These are phyloP conservation scores for Thuja plicata DNA, from an alignment of 83 land plant species.

Conservation along the genomic window DNA sequence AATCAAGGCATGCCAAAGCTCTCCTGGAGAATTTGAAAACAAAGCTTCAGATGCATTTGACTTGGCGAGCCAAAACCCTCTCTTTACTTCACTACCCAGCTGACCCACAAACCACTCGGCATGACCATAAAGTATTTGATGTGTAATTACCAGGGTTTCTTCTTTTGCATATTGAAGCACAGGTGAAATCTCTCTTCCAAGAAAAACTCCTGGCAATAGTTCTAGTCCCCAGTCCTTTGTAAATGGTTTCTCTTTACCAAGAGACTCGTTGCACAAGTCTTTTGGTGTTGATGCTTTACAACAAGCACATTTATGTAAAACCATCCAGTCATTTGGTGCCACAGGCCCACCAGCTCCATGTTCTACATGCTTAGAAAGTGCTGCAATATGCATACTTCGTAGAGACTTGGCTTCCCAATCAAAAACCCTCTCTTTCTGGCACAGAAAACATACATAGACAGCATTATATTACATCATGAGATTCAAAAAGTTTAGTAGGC, in stretches of 20 bases:
- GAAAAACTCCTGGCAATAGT: slow-evolving; percentile 33
- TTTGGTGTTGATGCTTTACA: slow-evolving; percentile 7
- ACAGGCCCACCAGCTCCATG: slow-evolving; percentile 40
- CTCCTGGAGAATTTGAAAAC: slow-evolving; percentile 33
- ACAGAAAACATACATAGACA: not conserved
- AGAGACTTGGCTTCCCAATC: slow-evolving; percentile 36
- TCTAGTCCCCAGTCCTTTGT: slow-evolving; percentile 32
- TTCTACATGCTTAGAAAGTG: slow-evolving; percentile 21
- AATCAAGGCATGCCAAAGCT: slow-evolving; percentile 39
- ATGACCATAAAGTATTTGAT: slow-evolving; percentile 42
- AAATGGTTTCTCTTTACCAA: slow-evolving; percentile 15
- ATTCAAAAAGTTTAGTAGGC: not conserved
- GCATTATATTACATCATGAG: not conserved
- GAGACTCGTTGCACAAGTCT: slow-evolving; percentile 10
- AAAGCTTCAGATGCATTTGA: slow-evolving; percentile 39
- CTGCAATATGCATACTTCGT: slow-evolving; percentile 13
- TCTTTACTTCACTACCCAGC: slow-evolving; percentile 35
- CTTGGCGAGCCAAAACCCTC: slow-evolving; percentile 39
- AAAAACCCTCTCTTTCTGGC: slow-evolving; percentile 26
- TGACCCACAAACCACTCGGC: slow-evolving; percentile 52
- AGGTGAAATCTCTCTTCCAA: slow-evolving; percentile 39
- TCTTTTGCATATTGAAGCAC: slow-evolving; percentile 21
- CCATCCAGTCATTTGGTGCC: slow-evolving; percentile 36
- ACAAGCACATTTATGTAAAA: slow-evolving; percentile 33
- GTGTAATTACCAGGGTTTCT: slow-evolving; percentile 15